Evolutionary conservation across 1,284 basidiomycete species (phyloP).

Genomic region (Stygiomarasmius scandens): DNA sequence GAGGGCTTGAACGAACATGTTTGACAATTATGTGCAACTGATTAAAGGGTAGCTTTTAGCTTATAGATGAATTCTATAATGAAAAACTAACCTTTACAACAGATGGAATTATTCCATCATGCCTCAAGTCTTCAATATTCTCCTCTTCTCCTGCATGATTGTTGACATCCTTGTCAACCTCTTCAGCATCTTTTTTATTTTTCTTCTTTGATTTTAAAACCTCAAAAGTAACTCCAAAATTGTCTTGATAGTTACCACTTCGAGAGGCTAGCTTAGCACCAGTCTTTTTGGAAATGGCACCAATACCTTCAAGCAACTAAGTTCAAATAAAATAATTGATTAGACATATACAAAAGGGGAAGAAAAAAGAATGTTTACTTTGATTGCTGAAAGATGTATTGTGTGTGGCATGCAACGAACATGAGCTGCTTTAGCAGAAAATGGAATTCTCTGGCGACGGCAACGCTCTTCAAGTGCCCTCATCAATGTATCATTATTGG

Average conservation of each 20-base stretch:
- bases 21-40: conserved; percentile 29
- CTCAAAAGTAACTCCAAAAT: conserved; percentile 20
- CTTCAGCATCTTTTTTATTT: not conserved
- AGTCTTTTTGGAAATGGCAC: too few species aligned
- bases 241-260: conserved; percentile 15
- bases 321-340: conserved; percentile 13
- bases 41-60: not conserved
- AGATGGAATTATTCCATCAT: conserved; percentile 1
- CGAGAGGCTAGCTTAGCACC: too few species aligned
- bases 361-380: conserved; percentile 22
- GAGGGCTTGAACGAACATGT: conserved; percentile 26
- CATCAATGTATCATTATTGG: conserved; percentile 10
- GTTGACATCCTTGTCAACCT: conserved; percentile 19
- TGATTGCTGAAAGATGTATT: too few species aligned
- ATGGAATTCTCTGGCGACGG: not conserved
- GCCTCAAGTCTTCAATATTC: conserved; percentile 2
- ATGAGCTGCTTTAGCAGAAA: not conserved
- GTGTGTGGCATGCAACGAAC: conserved; percentile 1
- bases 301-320: conserved; percentile 32
- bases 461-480: not conserved
- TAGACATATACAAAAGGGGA: not conserved
- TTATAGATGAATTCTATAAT: not conserved
- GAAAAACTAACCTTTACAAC: conserved; percentile 14
- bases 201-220: too few species aligned
- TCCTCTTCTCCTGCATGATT: too few species aligned